A percentile compares a stretch with the other conserved stretches of the same genome.
These are phyloP conservation scores for Cladosporium sp. DNA, from an alignment of 2,329 filamentous ascomycete genomes.

Conservation along the genomic window DNA sequence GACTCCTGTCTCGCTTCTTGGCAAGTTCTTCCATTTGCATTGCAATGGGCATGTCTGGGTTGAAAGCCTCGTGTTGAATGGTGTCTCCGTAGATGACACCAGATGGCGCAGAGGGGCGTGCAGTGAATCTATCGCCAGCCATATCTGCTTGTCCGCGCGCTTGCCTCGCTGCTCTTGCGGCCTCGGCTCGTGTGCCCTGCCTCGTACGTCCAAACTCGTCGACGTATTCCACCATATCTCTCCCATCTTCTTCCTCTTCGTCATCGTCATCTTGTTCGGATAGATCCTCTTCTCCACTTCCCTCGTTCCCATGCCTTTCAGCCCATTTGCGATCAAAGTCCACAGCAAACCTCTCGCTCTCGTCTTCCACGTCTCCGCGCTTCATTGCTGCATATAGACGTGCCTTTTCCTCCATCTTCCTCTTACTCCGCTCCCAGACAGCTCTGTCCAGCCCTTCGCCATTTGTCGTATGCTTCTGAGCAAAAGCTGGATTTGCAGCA, in stretches of 20 bases:
- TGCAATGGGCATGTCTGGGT: conserved; percentile 59
- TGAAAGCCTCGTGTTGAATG: conserved; percentile 79
- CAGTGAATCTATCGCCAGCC: conserved; percentile 61
- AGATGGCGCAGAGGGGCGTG: conserved; percentile 59
- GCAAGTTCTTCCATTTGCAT: conserved; percentile 75
- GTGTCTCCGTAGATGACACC: conserved; percentile 80
- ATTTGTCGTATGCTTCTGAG: conserved; percentile 60
- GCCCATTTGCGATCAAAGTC: conserved; percentile 98
- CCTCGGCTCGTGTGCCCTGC: conserved; percentile 65
- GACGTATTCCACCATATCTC: conserved; percentile 74
- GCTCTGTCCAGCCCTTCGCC: conserved; percentile 57
- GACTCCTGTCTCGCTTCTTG: conserved; percentile 68
- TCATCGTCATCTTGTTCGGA: conserved; percentile 25
- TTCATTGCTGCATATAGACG: conserved; percentile 86
- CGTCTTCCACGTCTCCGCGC: conserved; percentile 67
- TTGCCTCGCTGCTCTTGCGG: conserved; percentile 55
- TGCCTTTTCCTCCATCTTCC: conserved; percentile 86
- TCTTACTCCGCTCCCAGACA: conserved; percentile 61
- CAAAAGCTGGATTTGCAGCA: conserved; percentile 51
- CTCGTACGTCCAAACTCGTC: conserved; percentile 90
- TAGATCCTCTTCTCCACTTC: conserved; percentile 32
- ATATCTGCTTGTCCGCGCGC: conserved; percentile 51
- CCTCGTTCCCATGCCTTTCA: conserved; percentile 43
- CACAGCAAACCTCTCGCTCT: conserved; percentile 62
- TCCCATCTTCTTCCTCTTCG: conserved; percentile 36